Percentiles rank a stretch among this genome's conserved stretches.
phyloP scores from a whole-genome alignment of 2,329 filamentous ascomycete genomes.

The Cordyceps farinosa region DNA sequence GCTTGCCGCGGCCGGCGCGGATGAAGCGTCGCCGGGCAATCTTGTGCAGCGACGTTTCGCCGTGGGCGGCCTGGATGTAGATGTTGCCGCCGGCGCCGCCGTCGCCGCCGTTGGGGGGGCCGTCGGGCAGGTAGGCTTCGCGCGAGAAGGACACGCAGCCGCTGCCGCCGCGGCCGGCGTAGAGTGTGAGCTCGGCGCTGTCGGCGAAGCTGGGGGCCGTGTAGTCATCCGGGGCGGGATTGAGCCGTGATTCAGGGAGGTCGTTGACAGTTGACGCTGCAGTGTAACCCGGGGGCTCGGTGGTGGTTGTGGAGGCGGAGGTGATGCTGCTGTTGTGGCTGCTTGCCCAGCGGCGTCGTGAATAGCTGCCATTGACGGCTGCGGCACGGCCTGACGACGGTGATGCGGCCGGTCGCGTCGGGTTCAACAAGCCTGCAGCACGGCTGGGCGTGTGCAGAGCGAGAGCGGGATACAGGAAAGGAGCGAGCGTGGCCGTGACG shows the following conservation, averaged over 20 bases:
- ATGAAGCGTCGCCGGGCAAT: constrained; percentile 72
- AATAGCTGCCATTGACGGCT: background rate
- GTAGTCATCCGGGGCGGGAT: constrained; percentile 83
- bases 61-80: constrained; percentile 89
- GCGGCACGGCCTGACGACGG: background rate
- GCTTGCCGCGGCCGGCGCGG: constrained; percentile 70
- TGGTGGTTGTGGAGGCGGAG: background rate
- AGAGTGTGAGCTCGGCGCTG: constrained; percentile 71
- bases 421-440: background rate
- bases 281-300: background rate
- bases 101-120: constrained; percentile 91
- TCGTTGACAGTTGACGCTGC: constrained; percentile 30
- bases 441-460: constrained; percentile 27
- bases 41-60: constrained; percentile 92
- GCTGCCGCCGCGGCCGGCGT: constrained; percentile 78
- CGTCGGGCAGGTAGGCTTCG: constrained; percentile 84
- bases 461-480: constrained; percentile 50
- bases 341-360: constrained; percentile 1
- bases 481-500: constrained; percentile 28
- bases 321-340: background rate
- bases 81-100: constrained; percentile 88
- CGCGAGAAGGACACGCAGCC: constrained; percentile 93
- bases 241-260: constrained; percentile 58
- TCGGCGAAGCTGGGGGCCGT: constrained; percentile 80
- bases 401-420: constrained; percentile 4